These are phyloP conservation scores for Fusarium protoensiforme DNA, from an alignment of 2,329 filamentous ascomycete species.

Conservation along the genomic window DNA sequence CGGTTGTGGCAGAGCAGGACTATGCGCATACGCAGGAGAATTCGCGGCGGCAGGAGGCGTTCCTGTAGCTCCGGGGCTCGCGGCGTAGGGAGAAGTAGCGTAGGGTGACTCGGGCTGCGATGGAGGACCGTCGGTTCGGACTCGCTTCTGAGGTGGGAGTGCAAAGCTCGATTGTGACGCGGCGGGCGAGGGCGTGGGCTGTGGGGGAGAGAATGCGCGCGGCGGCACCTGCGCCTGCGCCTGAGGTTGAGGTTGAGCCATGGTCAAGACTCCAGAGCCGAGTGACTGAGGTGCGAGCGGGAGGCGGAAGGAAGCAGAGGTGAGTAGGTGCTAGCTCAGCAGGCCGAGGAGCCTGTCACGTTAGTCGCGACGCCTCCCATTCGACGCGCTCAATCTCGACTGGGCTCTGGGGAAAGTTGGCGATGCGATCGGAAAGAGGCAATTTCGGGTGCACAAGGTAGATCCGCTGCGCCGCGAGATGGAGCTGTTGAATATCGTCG, in stretches of 20 bases:
- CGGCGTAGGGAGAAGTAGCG: constrained; percentile 61
- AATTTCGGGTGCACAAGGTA: constrained; percentile 13
- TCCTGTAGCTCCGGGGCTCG: constrained; percentile 57
- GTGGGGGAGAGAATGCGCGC: constrained; percentile 71
- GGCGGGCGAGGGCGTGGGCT: constrained; percentile 70
- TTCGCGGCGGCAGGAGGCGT: constrained; percentile 53
- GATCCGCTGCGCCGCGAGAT: constrained; percentile 32
- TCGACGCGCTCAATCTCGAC: constrained; percentile 49
- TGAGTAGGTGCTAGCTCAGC: constrained; percentile 49
- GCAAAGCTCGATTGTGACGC: constrained; percentile 63
- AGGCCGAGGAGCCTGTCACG: constrained; percentile 63
- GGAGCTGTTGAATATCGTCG: constrained; percentile 40
- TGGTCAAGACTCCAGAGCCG: constrained; percentile 40
- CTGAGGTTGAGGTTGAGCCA: constrained; percentile 70
- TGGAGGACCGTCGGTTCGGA: constrained; percentile 68
- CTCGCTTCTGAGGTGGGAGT: constrained; percentile 77
- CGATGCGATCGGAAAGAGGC: constrained; percentile 5
- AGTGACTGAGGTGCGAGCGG: constrained; percentile 11
- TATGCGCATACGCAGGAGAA: constrained; percentile 51
- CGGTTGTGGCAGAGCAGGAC: constrained; percentile 45
- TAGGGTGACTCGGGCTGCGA: constrained; percentile 75
- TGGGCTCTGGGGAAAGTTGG: constrained; percentile 27
- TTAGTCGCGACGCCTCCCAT: constrained; percentile 59
- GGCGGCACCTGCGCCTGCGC: constrained; percentile 56
- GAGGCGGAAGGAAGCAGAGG: constrained; percentile 12